Conservation (phyloP, 805 yeast species). For the Sugiyamaella smithiae region DNA sequence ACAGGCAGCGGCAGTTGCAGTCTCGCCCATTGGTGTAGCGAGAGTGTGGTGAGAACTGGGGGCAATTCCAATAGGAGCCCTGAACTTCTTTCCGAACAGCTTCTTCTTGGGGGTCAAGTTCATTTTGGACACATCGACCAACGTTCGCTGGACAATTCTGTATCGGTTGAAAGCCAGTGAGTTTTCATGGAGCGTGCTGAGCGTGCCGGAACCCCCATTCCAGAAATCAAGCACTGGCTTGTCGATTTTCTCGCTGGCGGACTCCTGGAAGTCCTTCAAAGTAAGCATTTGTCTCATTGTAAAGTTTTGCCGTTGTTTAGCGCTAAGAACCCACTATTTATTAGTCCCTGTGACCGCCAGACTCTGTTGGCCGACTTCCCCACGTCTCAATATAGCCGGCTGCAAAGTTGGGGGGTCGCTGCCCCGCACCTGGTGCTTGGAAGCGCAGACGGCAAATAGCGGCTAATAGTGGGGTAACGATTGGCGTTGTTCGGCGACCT, state of each 20-base stretch:
- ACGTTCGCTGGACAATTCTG: slow-evolving; percentile 29
- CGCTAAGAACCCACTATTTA: too few species aligned
- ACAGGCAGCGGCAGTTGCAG: slow-evolving; percentile 34
- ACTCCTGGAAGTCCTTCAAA: slow-evolving; percentile 19
- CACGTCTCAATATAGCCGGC: not conserved
- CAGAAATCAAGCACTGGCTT: slow-evolving; percentile 28
- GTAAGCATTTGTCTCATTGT: slow-evolving; percentile 10
- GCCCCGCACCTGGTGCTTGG: not conserved
- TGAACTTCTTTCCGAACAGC: slow-evolving; percentile 28
- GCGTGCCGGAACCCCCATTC: slow-evolving; percentile 32
- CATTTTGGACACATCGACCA: slow-evolving; percentile 30
- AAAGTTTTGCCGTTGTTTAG: too few species aligned
- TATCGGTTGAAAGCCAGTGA: slow-evolving; percentile 26
- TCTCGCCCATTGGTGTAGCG: slow-evolving; percentile 33
- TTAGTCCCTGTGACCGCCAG: too few species aligned
- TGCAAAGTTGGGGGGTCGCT: not conserved
- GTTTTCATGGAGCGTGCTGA: slow-evolving; percentile 31
- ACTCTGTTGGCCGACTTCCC: not conserved
- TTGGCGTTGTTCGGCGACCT: too few species aligned
- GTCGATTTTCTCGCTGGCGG: slow-evolving; percentile 19
- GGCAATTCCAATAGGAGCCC: slow-evolving; percentile 35
- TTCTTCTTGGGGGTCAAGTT: slow-evolving; percentile 23
- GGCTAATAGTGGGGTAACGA: not conserved
- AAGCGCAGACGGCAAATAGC: not conserved
- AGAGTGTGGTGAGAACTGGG: slow-evolving; percentile 35